These are phyloP conservation scores for Dendryphion nanum DNA, from an alignment of 2,329 filamentous ascomycete species.

Conservation along the genomic window DNA sequence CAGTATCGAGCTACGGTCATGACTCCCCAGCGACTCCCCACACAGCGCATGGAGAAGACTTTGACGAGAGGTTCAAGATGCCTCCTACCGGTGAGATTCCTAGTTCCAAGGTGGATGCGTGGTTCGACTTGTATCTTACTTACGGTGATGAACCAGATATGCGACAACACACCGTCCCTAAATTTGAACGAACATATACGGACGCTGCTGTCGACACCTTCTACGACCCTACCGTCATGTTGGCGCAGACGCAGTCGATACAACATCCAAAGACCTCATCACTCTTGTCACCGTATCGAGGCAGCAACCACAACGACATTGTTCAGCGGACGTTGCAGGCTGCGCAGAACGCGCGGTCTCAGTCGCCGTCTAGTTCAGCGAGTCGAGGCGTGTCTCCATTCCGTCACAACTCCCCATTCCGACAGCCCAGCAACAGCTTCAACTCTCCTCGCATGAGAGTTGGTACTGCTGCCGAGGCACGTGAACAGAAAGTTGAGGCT, in stretches of 20 bases:
- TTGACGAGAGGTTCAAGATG: conserved; percentile 52
- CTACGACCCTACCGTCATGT: conserved; percentile 68
- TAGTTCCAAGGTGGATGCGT: conserved; percentile 37
- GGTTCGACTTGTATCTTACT: conserved; percentile 69
- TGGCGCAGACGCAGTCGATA: conserved; percentile 46
- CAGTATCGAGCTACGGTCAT: conserved; percentile 60
- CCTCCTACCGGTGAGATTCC: conserved; percentile 55
- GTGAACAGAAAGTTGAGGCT: conserved; percentile 63
- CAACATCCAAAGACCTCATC: conserved; percentile 51
- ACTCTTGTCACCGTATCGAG: conserved; percentile 52
- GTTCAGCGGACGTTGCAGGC: conserved; percentile 76
- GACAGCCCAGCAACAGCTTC: conserved; percentile 45
- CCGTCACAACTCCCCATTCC: conserved; percentile 59
- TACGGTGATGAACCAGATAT: conserved; percentile 56
- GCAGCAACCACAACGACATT: conserved; percentile 44
- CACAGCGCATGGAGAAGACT: conserved; percentile 52
- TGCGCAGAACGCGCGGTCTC: conserved; percentile 68
- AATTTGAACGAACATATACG: conserved; percentile 82
- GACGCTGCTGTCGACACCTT: conserved; percentile 83
- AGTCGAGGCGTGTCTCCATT: conserved; percentile 78
- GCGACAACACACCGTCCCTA: conserved; percentile 55
- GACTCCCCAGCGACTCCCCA: conserved; percentile 63
- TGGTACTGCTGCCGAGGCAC: conserved; percentile 57
- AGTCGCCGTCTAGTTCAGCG: conserved; percentile 52
- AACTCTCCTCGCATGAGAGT: conserved; percentile 42